phyloP scores from a whole-genome alignment of 306 rosid genomes.

The Vigna trinervia region DNA sequence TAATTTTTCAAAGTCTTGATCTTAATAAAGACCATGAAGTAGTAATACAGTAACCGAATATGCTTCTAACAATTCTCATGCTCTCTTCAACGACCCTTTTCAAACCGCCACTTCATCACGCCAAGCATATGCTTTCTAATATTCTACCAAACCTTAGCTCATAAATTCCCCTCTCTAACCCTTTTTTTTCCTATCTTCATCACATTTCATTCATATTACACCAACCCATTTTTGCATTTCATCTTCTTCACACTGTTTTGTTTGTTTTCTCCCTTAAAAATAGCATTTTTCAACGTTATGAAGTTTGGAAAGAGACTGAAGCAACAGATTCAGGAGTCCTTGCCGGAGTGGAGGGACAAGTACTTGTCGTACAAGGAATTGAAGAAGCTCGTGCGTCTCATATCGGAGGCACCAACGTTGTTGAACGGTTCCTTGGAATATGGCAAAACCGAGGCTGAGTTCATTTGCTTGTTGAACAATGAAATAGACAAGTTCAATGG shows the following conservation, averaged over 20 bases:
- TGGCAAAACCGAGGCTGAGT: constrained; percentile 65
- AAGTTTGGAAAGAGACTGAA: constrained; percentile 88
- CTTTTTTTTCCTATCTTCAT: neutral
- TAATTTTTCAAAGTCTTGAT: constrained; percentile 38
- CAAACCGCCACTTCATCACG: constrained; percentile 67
- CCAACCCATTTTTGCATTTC: constrained; percentile 28
- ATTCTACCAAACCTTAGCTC: constrained; percentile 58
- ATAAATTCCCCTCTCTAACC: constrained; percentile 42
- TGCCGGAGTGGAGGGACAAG: constrained; percentile 83
- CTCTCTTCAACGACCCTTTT: constrained; percentile 56
- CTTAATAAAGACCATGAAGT: constrained; percentile 41
- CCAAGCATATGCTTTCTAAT: constrained; percentile 82
- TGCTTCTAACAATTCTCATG: constrained; percentile 59
- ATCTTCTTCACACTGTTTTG: neutral
- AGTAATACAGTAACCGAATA: constrained; percentile 68
- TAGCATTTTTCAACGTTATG: constrained; percentile 42
- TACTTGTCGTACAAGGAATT: constrained; percentile 82
- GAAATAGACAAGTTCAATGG: constrained; percentile 90
- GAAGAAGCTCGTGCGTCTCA: constrained; percentile 70
- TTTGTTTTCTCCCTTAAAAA: neutral
- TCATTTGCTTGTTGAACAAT: constrained; percentile 70
- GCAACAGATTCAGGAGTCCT: constrained; percentile 69
- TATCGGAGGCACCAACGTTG: constrained; percentile 53
- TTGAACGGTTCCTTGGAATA: constrained; percentile 44
- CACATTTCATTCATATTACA: neutral